Base-by-base conservation (phyloP, 2,329 filamentous ascomycete species). In the Pleurostoma richardsiae region DNA sequence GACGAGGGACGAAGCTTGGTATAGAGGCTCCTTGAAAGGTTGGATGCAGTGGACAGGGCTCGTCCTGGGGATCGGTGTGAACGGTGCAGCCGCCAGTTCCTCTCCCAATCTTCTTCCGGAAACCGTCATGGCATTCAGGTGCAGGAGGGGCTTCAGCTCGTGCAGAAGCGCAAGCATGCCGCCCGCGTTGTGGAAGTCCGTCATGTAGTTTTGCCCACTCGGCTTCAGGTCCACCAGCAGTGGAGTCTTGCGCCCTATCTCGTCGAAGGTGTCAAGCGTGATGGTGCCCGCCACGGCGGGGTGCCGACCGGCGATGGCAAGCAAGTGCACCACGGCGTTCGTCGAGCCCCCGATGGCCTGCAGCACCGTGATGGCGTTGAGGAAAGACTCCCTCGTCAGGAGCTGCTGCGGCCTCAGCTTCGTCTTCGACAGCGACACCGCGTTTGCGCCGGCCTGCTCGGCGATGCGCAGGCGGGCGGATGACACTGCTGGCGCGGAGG, bases 151-250 rank as follows among this genome's bases (percentile, higher is more conserved):
- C 2, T 83, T 83, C 19, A 96, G 76, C 27, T 88, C 71, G 55
- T 90, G 90, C 53, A 95, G 80, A 0, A 96, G 82, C 0, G 87
- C 86, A 0, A 86, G 83, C 64, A 94, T 89, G 30, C 91, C 91
- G 28, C 91, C 91, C 44, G 94, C 85, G 49, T 90, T 85, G 65
- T 94, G 94, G 39, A 96, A 83, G 59, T 96, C 90, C 4, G 86
- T 88, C 84, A 96, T 95, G 63, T 90, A 87, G 61, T 90, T 91
- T 46, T 86, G 84, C 1, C 91, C 91, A 49, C 82, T 88, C 0
- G 91, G 91, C n/a, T 91, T 89, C 19, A 95, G 74, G 59, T 95
- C 86, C 1, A 91, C 87, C 39, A 95, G 79, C 58, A 94, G 82
- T 0, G 90, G 90, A 2, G 90, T 90, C 53, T 78, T 82, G 54